Evolutionary conservation across 31 red algal species (phyloP).

Genomic region (Endocladia muricata): DNA sequence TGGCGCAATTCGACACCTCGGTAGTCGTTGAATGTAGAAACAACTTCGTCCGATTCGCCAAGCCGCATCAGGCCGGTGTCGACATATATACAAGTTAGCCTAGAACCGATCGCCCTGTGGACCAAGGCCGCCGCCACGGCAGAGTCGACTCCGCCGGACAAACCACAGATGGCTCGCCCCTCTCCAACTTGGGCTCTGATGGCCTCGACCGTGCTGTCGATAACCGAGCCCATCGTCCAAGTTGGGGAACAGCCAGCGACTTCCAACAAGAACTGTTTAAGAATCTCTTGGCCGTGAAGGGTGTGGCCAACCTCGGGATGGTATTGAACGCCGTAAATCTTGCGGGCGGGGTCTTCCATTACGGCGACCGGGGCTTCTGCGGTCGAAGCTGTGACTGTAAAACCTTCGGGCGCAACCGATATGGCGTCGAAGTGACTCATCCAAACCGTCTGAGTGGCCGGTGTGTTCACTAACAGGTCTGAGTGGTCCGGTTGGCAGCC

Average conservation of each 20-base stretch:
- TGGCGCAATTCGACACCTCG: neutral
- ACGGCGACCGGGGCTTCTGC: neutral
- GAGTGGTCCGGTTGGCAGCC: no score
- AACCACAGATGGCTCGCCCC: slow-evolving; percentile 44
- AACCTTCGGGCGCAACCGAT: neutral
- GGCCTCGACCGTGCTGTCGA: neutral
- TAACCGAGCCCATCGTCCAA: neutral
- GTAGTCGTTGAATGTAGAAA: neutral
- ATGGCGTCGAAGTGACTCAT: slow-evolving; percentile 51
- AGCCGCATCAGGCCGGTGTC: slow-evolving; percentile 32
- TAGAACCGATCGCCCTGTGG: slow-evolving; percentile 19
- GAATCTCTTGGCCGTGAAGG: slow-evolving; percentile 13
- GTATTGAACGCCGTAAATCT: slow-evolving; percentile 43
- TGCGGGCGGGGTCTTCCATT: neutral
- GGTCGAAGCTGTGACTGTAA: neutral
- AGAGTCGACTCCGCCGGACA: slow-evolving; percentile 56
- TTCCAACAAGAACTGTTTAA: neutral
- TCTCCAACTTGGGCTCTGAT: slow-evolving; percentile 20
- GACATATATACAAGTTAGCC: slow-evolving; percentile 32
- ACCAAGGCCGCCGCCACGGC: slow-evolving; percentile 48
- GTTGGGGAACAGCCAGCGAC: neutral
- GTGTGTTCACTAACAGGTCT: neutral
- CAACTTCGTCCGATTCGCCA: neutral
- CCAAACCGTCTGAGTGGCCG: slow-evolving; percentile 16
- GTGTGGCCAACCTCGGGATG: slow-evolving; percentile 66